Base-by-base conservation (phyloP, 2,329 filamentous ascomycete genomes). In the Fusarium falciforme region DNA sequence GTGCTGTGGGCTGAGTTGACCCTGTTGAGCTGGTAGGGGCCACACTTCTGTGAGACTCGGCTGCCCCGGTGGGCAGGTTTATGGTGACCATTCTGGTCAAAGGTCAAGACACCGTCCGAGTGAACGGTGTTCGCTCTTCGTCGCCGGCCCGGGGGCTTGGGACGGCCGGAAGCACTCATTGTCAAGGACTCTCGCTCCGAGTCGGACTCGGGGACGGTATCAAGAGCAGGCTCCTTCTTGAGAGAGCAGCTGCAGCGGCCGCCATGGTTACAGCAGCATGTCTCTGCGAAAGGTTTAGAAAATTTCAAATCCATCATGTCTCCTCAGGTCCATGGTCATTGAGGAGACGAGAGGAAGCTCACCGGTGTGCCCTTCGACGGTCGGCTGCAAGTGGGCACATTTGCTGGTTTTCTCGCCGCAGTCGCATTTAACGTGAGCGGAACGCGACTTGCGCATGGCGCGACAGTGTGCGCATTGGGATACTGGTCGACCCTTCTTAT, bases 391-490 rank as follows among this genome's bases (percentile, higher is more conserved):
- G 81, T 92, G 89, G 68, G 88, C 84, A 82, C 90, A 92, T 82
- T 90, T 90, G 86, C 93, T 93, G 72, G 92, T 91, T 89, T 97
- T 98, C 84, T 97, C 94, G 82, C 94, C 95, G 84, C 96, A 99
- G 84, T 98, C 95, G 86, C 96, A 99, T 84, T 96, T 97, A 81
- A 96, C 91, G 84, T 98, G 96, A 75, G 96, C 94, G 68, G 95
- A 93, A 79, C 96, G 94, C 84, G 94, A 96, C 89, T 98, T 98
- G 86, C 96, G 95, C 88, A 97, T 93, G 77, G 93, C 91, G 83
- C 96, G 96, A 86, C 96, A 99, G 86, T 99, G 96, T 77, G 94
- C 91, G 85, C 96, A 99, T 92, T 99, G 96, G 79, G 96, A 98
- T 78, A 98, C 95, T 72, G 96, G 96, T 73, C 96, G 93, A 80